Base-by-base conservation (phyloP, 768 basidiomycete genomes). In the Lenzites betulinus region DNA sequence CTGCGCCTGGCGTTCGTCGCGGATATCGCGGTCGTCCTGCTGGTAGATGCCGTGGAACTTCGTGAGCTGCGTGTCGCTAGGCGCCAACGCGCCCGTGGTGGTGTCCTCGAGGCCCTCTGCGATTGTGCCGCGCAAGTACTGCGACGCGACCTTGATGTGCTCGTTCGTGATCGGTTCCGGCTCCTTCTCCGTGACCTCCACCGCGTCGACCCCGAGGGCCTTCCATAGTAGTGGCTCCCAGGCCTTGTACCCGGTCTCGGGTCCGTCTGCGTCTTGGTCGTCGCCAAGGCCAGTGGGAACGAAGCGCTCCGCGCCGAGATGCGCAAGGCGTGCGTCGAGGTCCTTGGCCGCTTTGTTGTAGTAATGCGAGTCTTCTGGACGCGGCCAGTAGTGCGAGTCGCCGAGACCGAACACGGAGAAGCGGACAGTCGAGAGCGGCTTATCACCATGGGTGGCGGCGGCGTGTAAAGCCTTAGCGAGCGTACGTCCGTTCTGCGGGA, bases 361-460 rank as follows among this genome's bases (percentile, higher is more conserved):
- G 75, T 96, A 98, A 68, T 93, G 91, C n/a, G 88, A 89, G 69
- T 98, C 97, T 74, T 98, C 95, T 18, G 91, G 83, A 42, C 97
- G 85, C 9, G 97, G 97, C 97, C 97, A 99, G 78, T 99, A 99
- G 76, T 97, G 95, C 72, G 91, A 95, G 74, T 99, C 97, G 62
- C 97, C 97, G 86, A 99, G 90, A 49, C 81, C 96, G 66, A 98
- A 97, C 44, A 98, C 94, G 54, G 88, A 76, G 74, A 84, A 92
- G 69, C 84, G 88, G 60, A 94, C 77, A 62, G 87, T 87, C 53
- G 77, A 63, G 43, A 94, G 78, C 6, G 81, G 77, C 55, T 76
- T 79, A 52, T 89, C 87, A 20, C 84, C 84, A n/a, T 78, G 78
- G 11, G 78, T 75, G 2, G 78, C 72, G 7, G 85, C 83, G 8